Percentiles rank a stretch among this genome's conserved stretches.
These are phyloP conservation scores for Botrytis sinoallii DNA, from an alignment of 2,329 filamentous ascomycete species.

Conservation along the genomic window DNA sequence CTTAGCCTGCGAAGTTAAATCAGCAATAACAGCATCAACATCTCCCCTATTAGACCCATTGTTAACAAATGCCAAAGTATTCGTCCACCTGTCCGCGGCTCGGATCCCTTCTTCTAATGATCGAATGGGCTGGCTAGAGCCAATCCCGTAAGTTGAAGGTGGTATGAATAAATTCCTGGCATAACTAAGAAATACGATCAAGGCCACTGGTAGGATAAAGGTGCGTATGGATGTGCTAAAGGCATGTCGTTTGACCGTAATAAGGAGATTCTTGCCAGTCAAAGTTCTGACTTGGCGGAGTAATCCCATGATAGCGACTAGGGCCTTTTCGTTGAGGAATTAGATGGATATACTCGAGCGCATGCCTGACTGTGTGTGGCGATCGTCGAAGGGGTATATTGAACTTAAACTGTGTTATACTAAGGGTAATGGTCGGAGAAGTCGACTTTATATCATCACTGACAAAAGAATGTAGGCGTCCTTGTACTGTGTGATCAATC, in stretches of 20 bases:
- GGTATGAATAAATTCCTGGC: constrained; percentile 82
- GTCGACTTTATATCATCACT: neutral
- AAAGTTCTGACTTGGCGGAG: constrained; percentile 59
- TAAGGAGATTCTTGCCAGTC: constrained; percentile 59
- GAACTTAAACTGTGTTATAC: neutral
- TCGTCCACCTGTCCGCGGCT: constrained; percentile 53
- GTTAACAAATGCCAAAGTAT: constrained; percentile 76
- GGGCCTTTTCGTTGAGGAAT: neutral
- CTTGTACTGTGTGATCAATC: neutral
- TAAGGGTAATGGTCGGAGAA: neutral
- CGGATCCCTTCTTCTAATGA: constrained; percentile 62
- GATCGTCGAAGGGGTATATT: neutral
- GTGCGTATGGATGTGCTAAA: constrained; percentile 53
- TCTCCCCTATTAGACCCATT: constrained; percentile 68
- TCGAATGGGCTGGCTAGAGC: constrained; percentile 56
- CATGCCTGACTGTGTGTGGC: neutral
- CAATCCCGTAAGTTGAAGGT: constrained; percentile 72
- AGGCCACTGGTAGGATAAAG: constrained; percentile 56
- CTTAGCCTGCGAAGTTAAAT: constrained; percentile 56
- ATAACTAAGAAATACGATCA: constrained; percentile 62
- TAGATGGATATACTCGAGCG: neutral
- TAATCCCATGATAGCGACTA: constrained; percentile 46
- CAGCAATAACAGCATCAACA: constrained; percentile 68
- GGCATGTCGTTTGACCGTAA: constrained; percentile 53
- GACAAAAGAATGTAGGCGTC: neutral